Base-by-base conservation (phyloP, 2,329 filamentous ascomycete genomes). In the Diaporthe amygdali region DNA sequence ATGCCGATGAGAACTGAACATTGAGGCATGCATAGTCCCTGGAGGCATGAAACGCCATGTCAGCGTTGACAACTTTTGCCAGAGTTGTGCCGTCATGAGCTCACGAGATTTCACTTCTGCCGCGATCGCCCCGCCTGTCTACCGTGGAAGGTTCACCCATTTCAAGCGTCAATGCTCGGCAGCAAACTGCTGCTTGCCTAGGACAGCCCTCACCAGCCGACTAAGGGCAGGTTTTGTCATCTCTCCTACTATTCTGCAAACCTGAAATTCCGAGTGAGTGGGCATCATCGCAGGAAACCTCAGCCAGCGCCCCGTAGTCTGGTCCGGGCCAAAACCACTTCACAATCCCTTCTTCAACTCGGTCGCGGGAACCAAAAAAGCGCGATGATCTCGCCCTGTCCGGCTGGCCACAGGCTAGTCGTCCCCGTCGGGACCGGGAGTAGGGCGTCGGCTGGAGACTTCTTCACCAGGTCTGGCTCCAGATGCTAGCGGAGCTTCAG, bases 21-120 rank as follows among this genome's bases (percentile, higher is more conserved):
- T 6, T 22, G 52, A 66, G 56, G 51, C 70, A 72, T 72, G 67
- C 67, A 72, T 70, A 22, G 51, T 46, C 59, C 70, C 37, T 70
- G 67, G 25, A 72, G 15, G 37, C 39, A 34, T 61, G 67, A 69
- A 69, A 72, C 66, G 67, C 59, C 59, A 61, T 61, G 70, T 61
- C 67, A 69, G 59, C 49, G 63, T 32, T 22, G 27, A 51, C 22
- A 39, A 44, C 34, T n/a, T 39, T 22, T 54, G 15, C 15, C 30
- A 59, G 34, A 71, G 30, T 52, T 25, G 46, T 52, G 37, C 54
- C 22, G 30, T 30, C 30, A 22, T 49, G 27, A 15, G 27, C 46
- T 44, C 63, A 47, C 63, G 17, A 54, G 52, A 41, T 39, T 12
- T 15, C 14, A 25, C 27, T 1, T 51, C 32, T 54, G 27, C 51